Conservation (phyloP, 345 rosid species). For the Citrus maxima region DNA sequence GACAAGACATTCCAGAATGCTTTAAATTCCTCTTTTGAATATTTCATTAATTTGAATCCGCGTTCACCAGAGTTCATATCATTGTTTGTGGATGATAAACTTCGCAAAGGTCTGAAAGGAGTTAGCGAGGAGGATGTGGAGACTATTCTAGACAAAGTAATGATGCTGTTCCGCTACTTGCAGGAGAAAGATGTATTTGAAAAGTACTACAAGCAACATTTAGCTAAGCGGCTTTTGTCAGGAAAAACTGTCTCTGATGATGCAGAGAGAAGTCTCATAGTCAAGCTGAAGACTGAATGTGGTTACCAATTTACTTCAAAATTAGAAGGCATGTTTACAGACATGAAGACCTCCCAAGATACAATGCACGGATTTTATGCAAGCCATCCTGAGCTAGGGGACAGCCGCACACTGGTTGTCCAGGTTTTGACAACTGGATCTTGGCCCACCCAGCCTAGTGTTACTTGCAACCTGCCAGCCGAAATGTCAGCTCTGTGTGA, state of each 20-base stretch:
- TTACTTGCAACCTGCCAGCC: constrained; percentile 82
- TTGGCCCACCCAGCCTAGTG: constrained; percentile 92
- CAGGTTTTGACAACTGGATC: constrained; percentile 96
- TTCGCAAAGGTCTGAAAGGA: constrained; percentile 89
- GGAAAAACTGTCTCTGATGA: constrained; percentile 95
- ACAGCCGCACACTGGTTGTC: constrained; percentile 83
- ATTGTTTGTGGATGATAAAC: constrained; percentile 90
- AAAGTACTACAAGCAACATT: constrained; percentile 97
- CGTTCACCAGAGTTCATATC: constrained; percentile 98
- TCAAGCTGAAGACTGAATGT: constrained; percentile 96
- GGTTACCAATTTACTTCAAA: constrained; percentile 98
- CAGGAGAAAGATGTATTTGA: constrained; percentile 98
- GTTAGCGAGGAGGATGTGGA: constrained; percentile 92
- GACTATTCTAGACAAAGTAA: constrained; percentile 89
- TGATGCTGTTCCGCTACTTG: constrained; percentile 98
- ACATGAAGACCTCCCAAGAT: constrained; percentile 98
- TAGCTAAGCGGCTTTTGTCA: constrained; percentile 91
- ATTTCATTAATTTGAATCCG: constrained; percentile 80
- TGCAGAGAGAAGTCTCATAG: constrained; percentile 92
- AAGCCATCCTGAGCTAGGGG: constrained; percentile 73
- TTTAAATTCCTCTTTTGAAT: constrained; percentile 86
- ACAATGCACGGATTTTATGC: constrained; percentile 81
- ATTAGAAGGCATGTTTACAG: constrained; percentile 98
- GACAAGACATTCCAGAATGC: constrained; percentile 98
- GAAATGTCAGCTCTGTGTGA: constrained; percentile 87